phyloP scores from a whole-genome alignment of 768 basidiomycete species.

The Leccinellum albellum region DNA sequence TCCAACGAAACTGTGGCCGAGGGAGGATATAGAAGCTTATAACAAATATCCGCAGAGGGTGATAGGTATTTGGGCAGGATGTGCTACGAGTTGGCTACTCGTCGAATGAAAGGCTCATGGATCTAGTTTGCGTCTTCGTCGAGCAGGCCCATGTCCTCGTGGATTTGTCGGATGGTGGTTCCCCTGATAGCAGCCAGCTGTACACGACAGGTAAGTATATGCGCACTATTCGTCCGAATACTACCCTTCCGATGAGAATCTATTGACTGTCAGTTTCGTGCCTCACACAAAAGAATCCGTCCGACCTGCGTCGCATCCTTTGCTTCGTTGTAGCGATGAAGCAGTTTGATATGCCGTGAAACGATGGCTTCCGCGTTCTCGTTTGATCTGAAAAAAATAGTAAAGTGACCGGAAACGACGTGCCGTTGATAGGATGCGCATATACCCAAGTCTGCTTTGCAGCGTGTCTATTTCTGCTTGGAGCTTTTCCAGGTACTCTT shows the following conservation, averaged over 20 bases:
- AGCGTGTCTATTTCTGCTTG: slow-evolving; percentile 47
- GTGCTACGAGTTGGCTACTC: slow-evolving; percentile 33
- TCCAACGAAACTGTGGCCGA: slow-evolving; percentile 57
- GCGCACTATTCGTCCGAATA: background rate
- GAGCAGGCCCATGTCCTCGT: slow-evolving; percentile 64
- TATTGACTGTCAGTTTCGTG: slow-evolving; percentile 26
- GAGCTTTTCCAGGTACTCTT: slow-evolving; percentile 44
- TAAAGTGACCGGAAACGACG: background rate
- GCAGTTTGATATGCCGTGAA: slow-evolving; percentile 62
- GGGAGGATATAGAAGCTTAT: slow-evolving; percentile 6
- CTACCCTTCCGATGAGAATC: slow-evolving; percentile 78
- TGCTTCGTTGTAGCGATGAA: slow-evolving; percentile 77
- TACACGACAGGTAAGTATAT: slow-evolving; percentile 13
- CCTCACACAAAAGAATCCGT: background rate
- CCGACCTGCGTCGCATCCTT: slow-evolving; percentile 78
- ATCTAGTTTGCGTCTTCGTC: slow-evolving; percentile 47
- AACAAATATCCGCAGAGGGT: slow-evolving; percentile 13
- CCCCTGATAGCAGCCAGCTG: slow-evolving; percentile 72
- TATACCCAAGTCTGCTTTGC: slow-evolving; percentile 45
- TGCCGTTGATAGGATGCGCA: background rate
- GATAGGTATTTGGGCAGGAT: slow-evolving; percentile 27
- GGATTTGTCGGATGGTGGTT: slow-evolving; percentile 70
- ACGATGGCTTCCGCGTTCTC: slow-evolving; percentile 58
- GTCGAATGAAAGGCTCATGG: slow-evolving; percentile 19
- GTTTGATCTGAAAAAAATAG: slow-evolving; percentile 26